These are phyloP conservation scores for Tuber microsphaerosporum DNA, from an alignment of 495 filamentous ascomycete genomes.

Conservation along the genomic window DNA sequence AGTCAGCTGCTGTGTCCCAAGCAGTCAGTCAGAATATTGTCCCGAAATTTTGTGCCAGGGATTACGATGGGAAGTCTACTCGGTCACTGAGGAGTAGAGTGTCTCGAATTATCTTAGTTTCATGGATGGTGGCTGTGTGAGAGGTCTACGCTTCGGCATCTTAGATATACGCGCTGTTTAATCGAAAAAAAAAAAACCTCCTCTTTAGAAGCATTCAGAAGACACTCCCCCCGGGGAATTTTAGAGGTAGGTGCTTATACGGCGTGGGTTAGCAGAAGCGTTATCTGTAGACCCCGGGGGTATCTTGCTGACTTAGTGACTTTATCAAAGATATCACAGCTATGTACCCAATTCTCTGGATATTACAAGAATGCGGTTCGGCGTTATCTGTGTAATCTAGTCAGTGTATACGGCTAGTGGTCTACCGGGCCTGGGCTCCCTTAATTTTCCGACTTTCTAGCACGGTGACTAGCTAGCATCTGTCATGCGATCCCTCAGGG, in stretches of 20 bases:
- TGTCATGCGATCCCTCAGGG: too few relatives aligned
- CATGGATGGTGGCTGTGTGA: too few relatives aligned
- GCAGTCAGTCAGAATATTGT: too few relatives aligned
- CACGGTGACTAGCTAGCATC: too few relatives aligned
- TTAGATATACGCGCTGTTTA: background rate
- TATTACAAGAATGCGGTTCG: background rate
- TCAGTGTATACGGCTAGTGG: background rate
- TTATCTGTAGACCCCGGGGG: background rate
- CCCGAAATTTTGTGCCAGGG: background rate
- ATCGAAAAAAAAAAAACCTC: too few relatives aligned
- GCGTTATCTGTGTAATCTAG: background rate
- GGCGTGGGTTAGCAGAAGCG: too few relatives aligned
- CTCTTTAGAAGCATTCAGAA: too few relatives aligned
- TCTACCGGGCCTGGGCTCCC: too few relatives aligned
- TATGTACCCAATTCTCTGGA: background rate
- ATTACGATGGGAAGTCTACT: background rate
- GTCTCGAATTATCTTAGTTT: background rate
- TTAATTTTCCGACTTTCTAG: too few relatives aligned
- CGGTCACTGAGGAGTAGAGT: background rate
- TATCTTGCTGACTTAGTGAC: background rate
- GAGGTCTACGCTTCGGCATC: background rate
- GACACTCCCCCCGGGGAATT: too few relatives aligned
- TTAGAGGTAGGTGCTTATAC: too few relatives aligned
- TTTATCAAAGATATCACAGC: background rate
- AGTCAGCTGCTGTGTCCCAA: too few relatives aligned